phyloP scores from a whole-genome alignment of 306 rosid genomes.

The Cajanus cajan region DNA sequence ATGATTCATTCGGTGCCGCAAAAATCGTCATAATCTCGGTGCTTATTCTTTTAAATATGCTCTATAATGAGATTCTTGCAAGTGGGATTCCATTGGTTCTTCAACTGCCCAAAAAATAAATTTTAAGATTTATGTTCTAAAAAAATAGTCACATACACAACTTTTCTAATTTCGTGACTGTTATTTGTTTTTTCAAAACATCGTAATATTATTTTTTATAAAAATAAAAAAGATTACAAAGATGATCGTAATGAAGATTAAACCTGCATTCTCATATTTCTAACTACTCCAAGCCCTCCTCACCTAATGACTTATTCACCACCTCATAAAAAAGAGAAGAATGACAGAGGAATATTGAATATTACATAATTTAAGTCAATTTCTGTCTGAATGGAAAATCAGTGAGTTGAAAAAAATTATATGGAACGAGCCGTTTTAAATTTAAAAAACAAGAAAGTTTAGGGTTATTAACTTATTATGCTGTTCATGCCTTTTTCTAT shows the following conservation, averaged over 20 bases:
- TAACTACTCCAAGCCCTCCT: too few relatives aligned
- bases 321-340: background rate
- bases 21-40: background rate
- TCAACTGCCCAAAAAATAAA: background rate
- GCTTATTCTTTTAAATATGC: background rate
- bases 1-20: background rate
- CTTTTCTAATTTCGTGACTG: background rate
- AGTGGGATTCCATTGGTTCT: conserved; percentile 17
- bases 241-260: too few relatives aligned
- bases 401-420: background rate
- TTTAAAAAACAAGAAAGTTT: too few relatives aligned
- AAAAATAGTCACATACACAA: background rate
- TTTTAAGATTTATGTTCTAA: background rate
- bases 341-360: background rate
- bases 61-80: conserved; percentile 2
- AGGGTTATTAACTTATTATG: background rate
- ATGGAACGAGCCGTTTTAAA: background rate
- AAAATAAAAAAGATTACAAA: too few relatives aligned
- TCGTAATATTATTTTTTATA: too few relatives aligned
- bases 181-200: too few relatives aligned
- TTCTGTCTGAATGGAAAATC: background rate
- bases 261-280: too few relatives aligned
- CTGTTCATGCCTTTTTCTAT: background rate
- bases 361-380: background rate
- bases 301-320: background rate